Percentiles rank a stretch among this genome's conserved stretches.
phyloP scores from a whole-genome alignment of 2,329 filamentous ascomycete species.

The Microthyrium microscopicum region DNA sequence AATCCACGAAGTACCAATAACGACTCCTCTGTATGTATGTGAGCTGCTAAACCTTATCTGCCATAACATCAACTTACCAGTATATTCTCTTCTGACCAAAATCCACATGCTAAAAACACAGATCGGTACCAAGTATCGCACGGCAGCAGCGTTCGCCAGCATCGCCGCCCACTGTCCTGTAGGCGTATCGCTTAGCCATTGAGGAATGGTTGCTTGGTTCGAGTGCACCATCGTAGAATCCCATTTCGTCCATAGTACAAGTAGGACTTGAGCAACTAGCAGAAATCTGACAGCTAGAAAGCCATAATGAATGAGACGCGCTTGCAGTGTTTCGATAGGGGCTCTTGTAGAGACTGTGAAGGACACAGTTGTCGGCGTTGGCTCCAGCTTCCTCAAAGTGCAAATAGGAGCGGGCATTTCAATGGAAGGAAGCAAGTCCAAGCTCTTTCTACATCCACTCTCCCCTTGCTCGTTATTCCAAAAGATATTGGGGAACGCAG shows the following conservation, averaged over 20 bases:
- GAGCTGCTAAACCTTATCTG: conserved; percentile 10
- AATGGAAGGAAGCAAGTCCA: background rate
- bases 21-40: conserved; percentile 48
- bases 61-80: conserved; percentile 2
- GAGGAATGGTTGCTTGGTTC: conserved; percentile 2
- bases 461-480: too few species aligned
- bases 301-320: conserved; percentile 18
- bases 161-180: conserved; percentile 1
- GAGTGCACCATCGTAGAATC: background rate
- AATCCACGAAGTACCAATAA: conserved; percentile 76
- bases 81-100: conserved; percentile 6
- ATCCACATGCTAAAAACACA: conserved; percentile 1
- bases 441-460: too few species aligned
- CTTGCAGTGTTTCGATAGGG: conserved; percentile 26
- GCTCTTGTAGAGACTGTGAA: conserved; percentile 81
- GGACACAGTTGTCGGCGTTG: conserved; percentile 68
- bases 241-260: conserved; percentile 14
- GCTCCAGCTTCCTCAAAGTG: conserved; percentile 10
- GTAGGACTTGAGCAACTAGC: conserved; percentile 4
- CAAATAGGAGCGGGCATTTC: conserved; percentile 5
- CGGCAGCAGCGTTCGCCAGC: conserved; percentile 1
- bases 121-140: conserved; percentile 4
- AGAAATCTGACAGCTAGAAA: conserved; percentile 4
- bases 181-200: conserved; percentile 2
- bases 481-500: too few species aligned